Conservation (phyloP, 1,139 yeast genomes). For the Hansenula lynferdii region DNA sequence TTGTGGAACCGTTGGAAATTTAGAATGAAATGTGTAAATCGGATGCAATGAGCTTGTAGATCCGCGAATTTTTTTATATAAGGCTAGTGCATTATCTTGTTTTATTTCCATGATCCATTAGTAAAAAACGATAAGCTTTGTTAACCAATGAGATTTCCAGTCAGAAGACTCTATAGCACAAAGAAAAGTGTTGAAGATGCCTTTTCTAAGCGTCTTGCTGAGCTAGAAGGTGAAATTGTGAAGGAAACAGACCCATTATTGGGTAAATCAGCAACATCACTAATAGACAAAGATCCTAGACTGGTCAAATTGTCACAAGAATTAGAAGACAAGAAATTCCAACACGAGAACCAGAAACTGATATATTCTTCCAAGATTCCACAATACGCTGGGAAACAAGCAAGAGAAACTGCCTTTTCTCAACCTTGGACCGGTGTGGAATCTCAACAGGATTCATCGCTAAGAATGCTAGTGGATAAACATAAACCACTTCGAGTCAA, state of each 20-base stretch:
- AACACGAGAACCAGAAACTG: constrained; percentile 31
- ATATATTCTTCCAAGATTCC: constrained; percentile 38
- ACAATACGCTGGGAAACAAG: constrained; percentile 41
- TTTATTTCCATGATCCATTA: too few relatives aligned
- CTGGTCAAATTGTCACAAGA: constrained; percentile 22
- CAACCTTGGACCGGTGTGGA: constrained; percentile 74
- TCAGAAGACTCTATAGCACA: constrained; percentile 2
- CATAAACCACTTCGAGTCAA: constrained; percentile 40
- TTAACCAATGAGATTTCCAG: not conserved
- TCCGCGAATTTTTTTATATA: not conserved
- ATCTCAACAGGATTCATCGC: constrained; percentile 40
- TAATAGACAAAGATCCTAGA: constrained; percentile 19
- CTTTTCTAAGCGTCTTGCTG: constrained; percentile 14
- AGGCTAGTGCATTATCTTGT: too few relatives aligned
- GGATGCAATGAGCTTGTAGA: not conserved
- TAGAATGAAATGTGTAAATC: not conserved
- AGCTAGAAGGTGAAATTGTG: constrained; percentile 11
- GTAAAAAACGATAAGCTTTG: constrained; percentile 1
- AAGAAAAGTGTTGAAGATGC: constrained; percentile 10
- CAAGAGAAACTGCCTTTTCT: constrained; percentile 48
- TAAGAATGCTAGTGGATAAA: constrained; percentile 62
- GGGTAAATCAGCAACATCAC: constrained; percentile 12
- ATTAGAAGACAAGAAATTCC: constrained; percentile 28
- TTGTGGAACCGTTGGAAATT: constrained; percentile 16
- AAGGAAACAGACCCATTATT: constrained; percentile 12